A percentile compares a stretch with the other conserved stretches of the same genome.
These are phyloP conservation scores for Rauvolfia tetraphylla DNA, from an alignment of 257 asterid genomes.

Conservation along the genomic window DNA sequence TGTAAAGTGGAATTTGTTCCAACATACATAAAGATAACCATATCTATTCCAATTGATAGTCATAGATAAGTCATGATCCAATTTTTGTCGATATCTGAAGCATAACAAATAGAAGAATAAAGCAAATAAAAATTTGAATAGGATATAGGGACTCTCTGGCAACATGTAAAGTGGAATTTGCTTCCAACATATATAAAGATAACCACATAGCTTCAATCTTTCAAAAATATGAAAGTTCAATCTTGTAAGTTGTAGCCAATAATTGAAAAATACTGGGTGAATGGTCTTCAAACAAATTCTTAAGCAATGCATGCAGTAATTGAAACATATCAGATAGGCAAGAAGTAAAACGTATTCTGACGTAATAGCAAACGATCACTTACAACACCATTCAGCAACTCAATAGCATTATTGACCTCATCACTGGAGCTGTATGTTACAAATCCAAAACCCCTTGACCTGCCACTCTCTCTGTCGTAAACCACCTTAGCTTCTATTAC, in stretches of 20 bases:
- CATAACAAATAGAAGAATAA: no score
- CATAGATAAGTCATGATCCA: no score
- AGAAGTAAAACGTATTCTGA: neutral
- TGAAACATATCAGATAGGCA: neutral
- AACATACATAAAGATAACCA: neutral
- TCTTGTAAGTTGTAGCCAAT: neutral
- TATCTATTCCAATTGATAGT: no score
- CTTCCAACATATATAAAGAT: neutral
- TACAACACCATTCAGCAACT: slow-evolving; percentile 68
- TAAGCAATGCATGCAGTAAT: neutral
- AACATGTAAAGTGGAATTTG: neutral
- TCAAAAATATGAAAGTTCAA: neutral
- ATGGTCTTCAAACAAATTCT: neutral
- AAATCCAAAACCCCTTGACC: slow-evolving; percentile 92
- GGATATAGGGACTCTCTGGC: neutral
- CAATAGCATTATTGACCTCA: slow-evolving; percentile 66
- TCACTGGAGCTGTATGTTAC: slow-evolving; percentile 63
- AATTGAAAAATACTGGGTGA: neutral
- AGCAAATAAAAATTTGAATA: no score
- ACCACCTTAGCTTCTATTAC: slow-evolving; percentile 86
- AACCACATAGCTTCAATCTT: neutral
- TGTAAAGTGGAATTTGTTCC: neutral
- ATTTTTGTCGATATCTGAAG: no score
- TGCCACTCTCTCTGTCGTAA: slow-evolving; percentile 77
- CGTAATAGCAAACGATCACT: slow-evolving; percentile 23